Base-by-base conservation (phyloP, 2,329 filamentous ascomycete genomes). In the Aspergillus tubingensis region DNA sequence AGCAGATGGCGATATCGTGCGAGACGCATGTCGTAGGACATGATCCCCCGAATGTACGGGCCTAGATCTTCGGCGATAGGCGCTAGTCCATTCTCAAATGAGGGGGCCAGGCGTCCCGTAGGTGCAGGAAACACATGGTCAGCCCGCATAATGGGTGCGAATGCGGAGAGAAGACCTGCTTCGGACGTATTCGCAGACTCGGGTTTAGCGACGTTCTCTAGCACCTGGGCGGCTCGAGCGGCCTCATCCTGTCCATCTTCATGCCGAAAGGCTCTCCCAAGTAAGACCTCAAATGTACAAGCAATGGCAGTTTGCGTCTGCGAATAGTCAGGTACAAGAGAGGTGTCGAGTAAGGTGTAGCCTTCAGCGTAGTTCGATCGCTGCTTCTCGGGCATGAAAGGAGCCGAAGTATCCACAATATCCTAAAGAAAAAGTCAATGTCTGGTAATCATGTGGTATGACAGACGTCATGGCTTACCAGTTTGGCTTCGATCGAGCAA, bases 21-120 rank as follows among this genome's bases (percentile, higher is more conserved):
- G 1, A 95, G 83, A 1, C 82, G 82, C 19, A 86, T 79, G 67
- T 98, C 94, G 70, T 89, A 90, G 0, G 87, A 82, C 2, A 94
- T 87, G 61, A 99, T 98, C 39, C 84, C 83, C 10, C 96, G 90
- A n/a, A 98, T 85, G 73, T 91, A 98, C 0, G 96, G 95, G 0
- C 92, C 93, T 2, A 98, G 81, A 64, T 99, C 95, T 11, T 88
- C 79, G 0, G 85, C 83, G 32, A 96, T 86, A 19, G 88, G 80
- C 0, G 76, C 74, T 68, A 90, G 79, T 0, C 87, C 86, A 47
- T 90, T 86, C 68, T 96, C 92, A 65, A 96, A 92, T 0, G 89
- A 86, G 0, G 91, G 93, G 0, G 89, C 73, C 54, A 74, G 67
- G 13, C 76, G 75, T 10, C 74, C 75, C 21, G 69, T 72, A 13